phyloP scores from a whole-genome alignment of 305 asterid genomes.

The Fraxinus floribunda region DNA sequence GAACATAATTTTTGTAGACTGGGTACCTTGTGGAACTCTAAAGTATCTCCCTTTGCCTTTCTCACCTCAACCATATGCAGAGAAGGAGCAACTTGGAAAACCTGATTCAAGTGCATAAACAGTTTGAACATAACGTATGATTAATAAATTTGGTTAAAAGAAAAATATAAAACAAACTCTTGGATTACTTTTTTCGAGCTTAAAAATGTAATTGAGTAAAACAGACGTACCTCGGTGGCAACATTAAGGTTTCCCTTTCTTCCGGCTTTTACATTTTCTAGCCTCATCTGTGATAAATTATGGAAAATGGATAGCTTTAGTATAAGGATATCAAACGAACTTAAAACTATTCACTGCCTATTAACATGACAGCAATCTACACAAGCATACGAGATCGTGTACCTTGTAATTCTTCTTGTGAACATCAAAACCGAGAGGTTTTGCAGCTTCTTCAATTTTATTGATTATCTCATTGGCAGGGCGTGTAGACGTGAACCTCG shows the following conservation, averaged over 20 bases:
- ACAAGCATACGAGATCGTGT: neutral
- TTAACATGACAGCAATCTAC: neutral
- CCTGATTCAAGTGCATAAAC: conserved; percentile 39
- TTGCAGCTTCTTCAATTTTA: conserved; percentile 90
- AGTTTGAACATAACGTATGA: neutral
- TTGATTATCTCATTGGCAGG: conserved; percentile 75
- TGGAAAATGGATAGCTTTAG: neutral
- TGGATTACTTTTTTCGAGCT: neutral
- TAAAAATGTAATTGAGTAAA: neutral
- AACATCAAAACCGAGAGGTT: conserved; percentile 92
- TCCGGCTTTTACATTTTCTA: conserved; percentile 83
- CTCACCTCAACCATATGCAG: conserved; percentile 71
- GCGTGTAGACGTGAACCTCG: conserved; percentile 81
- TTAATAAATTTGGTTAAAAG: neutral
- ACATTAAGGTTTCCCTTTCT: conserved; percentile 90
- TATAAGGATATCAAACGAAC: neutral
- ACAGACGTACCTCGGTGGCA: conserved; percentile 69
- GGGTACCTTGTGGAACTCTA: conserved; percentile 46
- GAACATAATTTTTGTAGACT: neutral
- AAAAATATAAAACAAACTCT: neutral
- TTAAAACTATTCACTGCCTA: neutral
- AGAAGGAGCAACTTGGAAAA: conserved; percentile 88
- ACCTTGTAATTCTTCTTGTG: conserved; percentile 90
- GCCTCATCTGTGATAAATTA: conserved; percentile 62
- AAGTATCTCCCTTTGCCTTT: conserved; percentile 59